A percentile compares a stretch with the other conserved stretches of the same genome.
phyloP scores from a whole-genome alignment of 495 filamentous ascomycete species.

The Talaromyces trachyspermus region DNA sequence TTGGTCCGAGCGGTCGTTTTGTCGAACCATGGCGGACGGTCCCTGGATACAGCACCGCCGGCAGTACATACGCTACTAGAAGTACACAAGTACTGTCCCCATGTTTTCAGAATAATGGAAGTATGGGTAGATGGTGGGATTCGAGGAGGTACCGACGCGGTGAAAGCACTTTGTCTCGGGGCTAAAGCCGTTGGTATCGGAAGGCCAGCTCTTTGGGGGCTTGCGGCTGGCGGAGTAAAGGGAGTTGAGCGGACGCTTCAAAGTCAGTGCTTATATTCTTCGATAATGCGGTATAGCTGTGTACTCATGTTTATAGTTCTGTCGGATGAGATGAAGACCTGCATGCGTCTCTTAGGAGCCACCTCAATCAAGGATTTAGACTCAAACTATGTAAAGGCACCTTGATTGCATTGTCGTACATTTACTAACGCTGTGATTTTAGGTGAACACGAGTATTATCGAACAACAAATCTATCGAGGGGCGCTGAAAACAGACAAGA shows the following conservation, averaged over 20 bases:
- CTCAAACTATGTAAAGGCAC: no score
- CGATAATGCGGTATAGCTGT: constrained; percentile 10
- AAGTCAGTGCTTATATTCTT: constrained; percentile 48
- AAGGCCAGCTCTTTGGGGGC: constrained; percentile 68
- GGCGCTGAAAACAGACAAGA: no score
- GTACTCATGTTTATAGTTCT: constrained; percentile 52
- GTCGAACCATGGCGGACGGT: constrained; percentile 85
- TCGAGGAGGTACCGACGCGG: constrained; percentile 78
- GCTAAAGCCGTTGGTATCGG: constrained; percentile 84
- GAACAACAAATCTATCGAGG: no score
- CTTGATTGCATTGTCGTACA: no score
- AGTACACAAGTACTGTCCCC: constrained; percentile 82
- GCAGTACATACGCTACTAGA: constrained; percentile 82
- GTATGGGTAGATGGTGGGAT: constrained; percentile 89
- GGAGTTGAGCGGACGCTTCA: constrained; percentile 83
- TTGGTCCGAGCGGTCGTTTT: constrained; percentile 73
- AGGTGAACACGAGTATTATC: no score
- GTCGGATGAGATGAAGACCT: constrained; percentile 73
- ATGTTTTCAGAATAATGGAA: constrained; percentile 74
- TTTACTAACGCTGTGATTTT: no score
- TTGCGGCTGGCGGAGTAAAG: constrained; percentile 72
- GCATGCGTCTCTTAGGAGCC: no score
- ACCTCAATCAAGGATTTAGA: no score
- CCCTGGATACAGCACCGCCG: constrained; percentile 82
- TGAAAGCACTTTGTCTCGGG: constrained; percentile 83